Percentiles rank a stretch among this genome's conserved stretches.
phyloP scores from a whole-genome alignment of 2,329 filamentous ascomycete genomes.

The Exserohilum turcica region DNA sequence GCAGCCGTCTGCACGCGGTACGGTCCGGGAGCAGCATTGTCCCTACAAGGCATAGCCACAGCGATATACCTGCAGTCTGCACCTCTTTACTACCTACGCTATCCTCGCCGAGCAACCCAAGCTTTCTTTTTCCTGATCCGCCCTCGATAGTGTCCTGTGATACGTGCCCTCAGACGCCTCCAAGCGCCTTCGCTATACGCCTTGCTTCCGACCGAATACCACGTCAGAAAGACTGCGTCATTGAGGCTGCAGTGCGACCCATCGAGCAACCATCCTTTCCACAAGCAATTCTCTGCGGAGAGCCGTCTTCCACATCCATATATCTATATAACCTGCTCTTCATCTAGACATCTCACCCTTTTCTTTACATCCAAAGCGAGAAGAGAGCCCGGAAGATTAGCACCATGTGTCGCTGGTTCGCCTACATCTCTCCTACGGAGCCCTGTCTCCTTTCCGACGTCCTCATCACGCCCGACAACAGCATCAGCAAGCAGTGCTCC shows the following conservation, averaged over 20 bases:
- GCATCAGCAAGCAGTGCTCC: conserved; percentile 44
- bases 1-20: not conserved
- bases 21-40: not conserved
- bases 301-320: no score
- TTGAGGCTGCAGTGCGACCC: conserved; percentile 1
- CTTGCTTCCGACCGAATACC: conserved; percentile 4
- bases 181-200: not conserved
- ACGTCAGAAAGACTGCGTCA: conserved; percentile 6
- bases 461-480: conserved; percentile 53
- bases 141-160: not conserved
- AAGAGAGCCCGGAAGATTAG: not conserved
- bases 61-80: not conserved
- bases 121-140: not conserved
- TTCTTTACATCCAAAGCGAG: not conserved
- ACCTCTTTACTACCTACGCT: not conserved
- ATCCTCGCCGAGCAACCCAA: not conserved
- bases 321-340: not conserved
- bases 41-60: conserved; percentile 1
- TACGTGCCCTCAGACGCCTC: conserved; percentile 3
- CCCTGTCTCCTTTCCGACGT: conserved; percentile 62
- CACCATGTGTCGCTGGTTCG: conserved; percentile 60
- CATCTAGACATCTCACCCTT: no score
- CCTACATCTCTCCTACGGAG: conserved; percentile 59
- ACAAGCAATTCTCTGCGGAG: not conserved
- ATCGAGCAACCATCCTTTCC: not conserved